A percentile compares a stretch with the other conserved stretches of the same genome.
Evolutionary conservation across 495 filamentous ascomycete species (phyloP).

Genomic region (Neurospora tetraspora): DNA sequence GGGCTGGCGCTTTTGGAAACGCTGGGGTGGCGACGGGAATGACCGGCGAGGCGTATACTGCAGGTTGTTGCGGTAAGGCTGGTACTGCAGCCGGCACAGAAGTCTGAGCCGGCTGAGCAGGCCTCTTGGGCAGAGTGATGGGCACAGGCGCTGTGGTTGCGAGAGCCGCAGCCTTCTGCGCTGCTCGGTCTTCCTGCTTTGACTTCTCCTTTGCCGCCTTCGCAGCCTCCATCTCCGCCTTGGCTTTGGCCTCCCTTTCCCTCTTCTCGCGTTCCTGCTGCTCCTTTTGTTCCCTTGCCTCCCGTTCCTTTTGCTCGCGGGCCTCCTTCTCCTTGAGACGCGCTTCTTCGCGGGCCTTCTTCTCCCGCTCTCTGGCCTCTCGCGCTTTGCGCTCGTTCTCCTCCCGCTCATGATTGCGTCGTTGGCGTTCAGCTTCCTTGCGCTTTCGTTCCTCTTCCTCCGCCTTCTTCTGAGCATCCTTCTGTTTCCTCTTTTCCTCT

Average conservation of each 20-base stretch:
- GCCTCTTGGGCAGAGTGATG: slow-evolving; percentile 40
- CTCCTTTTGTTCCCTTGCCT: slow-evolving; percentile 57
- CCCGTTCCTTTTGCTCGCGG: slow-evolving; percentile 50
- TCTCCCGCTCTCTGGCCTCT: slow-evolving; percentile 77
- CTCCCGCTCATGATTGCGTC: slow-evolving; percentile 68
- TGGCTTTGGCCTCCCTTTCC: slow-evolving; percentile 30
- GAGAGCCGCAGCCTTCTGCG: slow-evolving; percentile 29
- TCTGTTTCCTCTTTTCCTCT: slow-evolving; percentile 86
- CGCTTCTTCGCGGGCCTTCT: slow-evolving; percentile 63
- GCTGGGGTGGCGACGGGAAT: slow-evolving; percentile 68
- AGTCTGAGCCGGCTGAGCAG: slow-evolving; percentile 22
- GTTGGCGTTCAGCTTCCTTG: slow-evolving; percentile 52
- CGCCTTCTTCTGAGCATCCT: slow-evolving; percentile 83
- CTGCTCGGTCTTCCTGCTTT: slow-evolving; percentile 36
- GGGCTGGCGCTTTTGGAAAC: slow-evolving; percentile 73
- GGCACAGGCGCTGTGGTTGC: slow-evolving; percentile 26
- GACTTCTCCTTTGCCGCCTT: slow-evolving; percentile 43
- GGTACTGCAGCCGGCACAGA: slow-evolving; percentile 31
- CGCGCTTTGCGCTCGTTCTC: slow-evolving; percentile 74
- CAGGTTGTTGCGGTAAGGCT: slow-evolving; percentile 35
- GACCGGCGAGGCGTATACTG: slow-evolving; percentile 61
- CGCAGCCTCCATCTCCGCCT: slow-evolving; percentile 15
- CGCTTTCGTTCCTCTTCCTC: slow-evolving; percentile 73
- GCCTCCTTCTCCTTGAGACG: slow-evolving; percentile 59
- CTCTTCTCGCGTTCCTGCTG: slow-evolving; percentile 51